Conservation (phyloP, 2,329 filamentous ascomycete genomes). For the Xylaria sp. region DNA sequence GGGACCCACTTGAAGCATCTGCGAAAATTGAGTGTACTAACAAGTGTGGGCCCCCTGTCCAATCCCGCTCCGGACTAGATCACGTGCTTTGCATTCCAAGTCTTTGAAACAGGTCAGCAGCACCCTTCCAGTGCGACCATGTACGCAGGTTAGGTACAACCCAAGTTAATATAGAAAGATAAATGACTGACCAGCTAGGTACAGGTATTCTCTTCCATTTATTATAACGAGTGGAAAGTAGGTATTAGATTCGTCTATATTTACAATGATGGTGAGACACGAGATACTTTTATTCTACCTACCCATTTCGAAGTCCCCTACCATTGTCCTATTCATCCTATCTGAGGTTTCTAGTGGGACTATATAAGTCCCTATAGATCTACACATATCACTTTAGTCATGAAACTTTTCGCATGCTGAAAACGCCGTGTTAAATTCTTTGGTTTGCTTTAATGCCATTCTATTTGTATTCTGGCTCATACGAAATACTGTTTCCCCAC, state of each 20-base stretch:
- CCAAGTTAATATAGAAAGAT: too few species aligned
- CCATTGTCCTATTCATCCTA: too few species aligned
- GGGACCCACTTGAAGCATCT: constrained; percentile 5
- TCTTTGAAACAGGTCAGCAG: neutral
- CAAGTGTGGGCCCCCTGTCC: constrained; percentile 25
- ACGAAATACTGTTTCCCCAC: neutral
- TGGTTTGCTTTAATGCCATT: neutral
- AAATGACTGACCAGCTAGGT: neutral
- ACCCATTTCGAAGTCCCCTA: neutral
- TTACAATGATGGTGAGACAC: too few species aligned
- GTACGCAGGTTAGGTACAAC: too few species aligned
- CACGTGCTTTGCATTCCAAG: constrained; percentile 35
- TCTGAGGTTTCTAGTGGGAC: too few species aligned
- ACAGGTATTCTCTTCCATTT: neutral
- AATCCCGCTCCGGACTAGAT: constrained; percentile 17
- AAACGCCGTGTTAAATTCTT: neutral
- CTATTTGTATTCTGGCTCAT: neutral
- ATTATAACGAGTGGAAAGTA: neutral
- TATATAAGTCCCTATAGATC: too few species aligned
- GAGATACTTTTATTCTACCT: too few species aligned
- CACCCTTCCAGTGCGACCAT: neutral
- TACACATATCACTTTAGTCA: neutral
- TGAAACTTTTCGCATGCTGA: neutral
- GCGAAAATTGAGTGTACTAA: constrained; percentile 33
- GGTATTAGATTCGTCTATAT: neutral